Base-by-base conservation (phyloP, 2,329 filamentous ascomycete genomes). In the Malbranchea zuffiana region DNA sequence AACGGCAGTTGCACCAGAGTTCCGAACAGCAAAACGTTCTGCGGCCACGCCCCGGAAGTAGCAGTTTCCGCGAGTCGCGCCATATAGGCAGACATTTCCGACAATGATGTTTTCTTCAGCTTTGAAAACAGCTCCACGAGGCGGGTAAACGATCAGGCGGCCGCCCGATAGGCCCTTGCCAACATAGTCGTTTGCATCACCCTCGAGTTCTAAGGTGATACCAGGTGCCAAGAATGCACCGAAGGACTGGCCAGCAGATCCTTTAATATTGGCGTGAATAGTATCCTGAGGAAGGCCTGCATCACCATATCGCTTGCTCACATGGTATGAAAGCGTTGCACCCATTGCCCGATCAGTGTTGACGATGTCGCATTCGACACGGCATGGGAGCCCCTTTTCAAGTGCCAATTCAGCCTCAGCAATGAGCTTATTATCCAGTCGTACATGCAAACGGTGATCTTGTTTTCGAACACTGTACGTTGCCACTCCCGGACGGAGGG, bases 381-480 rank as follows among this genome's bases (percentile, higher is more conserved):
- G 75, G 43, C 84, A 90, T 10, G 88, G 88, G 11, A 95, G 68
- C 20, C 88, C 87, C 70, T 93, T 95, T 63, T 95, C 87, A 8
- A 96, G 73, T 25, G 88, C 92, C 50, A 94, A 70, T 63, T 96
- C 88, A 6, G 87, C 87, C 63, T 96, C 88, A 0, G 86, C 85
- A 52, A 95, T 94, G 39, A 96, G 74, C 70, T 95, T 95, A 68
- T 96, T 96, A 61, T 96, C 88, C 7, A 96, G 72, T 52, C 88
- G 83, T 44, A 87, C 78, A 59, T 95, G 87, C 13, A 96, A 79
- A 55, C 82, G 79, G 63, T 96, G 88, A 51, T 96, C 88, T 64
- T 96, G 88, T 72, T 94, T 95, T 62, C 88, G 82, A 41, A 95
- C 87, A 53, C 95, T 95, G 74, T 94, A 95, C 7, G 87, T 95